These are phyloP conservation scores for Rosa persica DNA, from an alignment of 306 rosid species.

Conservation along the genomic window DNA sequence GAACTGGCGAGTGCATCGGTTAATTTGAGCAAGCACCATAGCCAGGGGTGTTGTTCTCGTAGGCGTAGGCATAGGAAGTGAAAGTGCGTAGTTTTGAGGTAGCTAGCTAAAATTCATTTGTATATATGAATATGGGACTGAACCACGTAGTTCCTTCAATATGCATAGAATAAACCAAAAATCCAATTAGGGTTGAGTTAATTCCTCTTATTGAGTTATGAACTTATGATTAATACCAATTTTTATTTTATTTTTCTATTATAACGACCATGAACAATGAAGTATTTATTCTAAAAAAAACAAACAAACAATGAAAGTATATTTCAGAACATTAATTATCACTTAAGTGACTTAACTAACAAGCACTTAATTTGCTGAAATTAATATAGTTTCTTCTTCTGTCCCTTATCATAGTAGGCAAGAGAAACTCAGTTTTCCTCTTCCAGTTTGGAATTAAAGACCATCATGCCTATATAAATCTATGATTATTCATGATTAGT, in stretches of 20 bases:
- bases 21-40: neutral
- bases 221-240: too few relatives aligned
- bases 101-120: neutral
- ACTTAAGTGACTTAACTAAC: neutral
- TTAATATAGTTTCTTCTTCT: neutral
- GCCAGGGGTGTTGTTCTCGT: neutral
- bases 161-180: neutral
- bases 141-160: too few relatives aligned
- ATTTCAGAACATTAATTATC: neutral
- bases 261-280: too few relatives aligned
- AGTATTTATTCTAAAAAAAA: too few relatives aligned
- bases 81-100: neutral
- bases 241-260: too few relatives aligned
- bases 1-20: slow-evolving; percentile 5
- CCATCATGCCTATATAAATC: neutral
- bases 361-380: neutral
- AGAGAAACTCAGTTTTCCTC: neutral
- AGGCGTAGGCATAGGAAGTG: neutral
- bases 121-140: too few relatives aligned
- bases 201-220: too few relatives aligned
- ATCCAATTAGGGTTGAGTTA: too few relatives aligned
- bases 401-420: neutral
- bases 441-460: neutral
- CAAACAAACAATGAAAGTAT: too few relatives aligned
- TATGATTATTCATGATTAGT: too few relatives aligned